These are phyloP conservation scores for Kluyveromyces sp. DNA, from an alignment of 1,139 yeast species.

Conservation along the genomic window DNA sequence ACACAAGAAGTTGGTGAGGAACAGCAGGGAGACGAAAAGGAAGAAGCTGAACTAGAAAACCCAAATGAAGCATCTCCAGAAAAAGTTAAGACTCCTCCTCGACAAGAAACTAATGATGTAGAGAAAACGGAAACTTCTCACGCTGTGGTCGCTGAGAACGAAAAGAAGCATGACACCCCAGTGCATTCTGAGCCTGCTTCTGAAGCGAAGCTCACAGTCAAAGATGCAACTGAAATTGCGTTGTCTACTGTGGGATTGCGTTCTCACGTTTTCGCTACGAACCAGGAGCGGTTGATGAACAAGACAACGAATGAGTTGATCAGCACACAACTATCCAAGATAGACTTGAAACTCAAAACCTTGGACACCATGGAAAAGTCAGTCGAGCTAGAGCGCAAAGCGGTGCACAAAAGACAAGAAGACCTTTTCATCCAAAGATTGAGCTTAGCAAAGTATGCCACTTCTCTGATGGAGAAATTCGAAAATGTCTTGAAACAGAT, in stretches of 20 bases:
- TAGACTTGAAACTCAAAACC: conserved; percentile 69
- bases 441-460: conserved; percentile 41
- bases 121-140: not conserved
- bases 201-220: conserved; percentile 21
- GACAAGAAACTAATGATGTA: not conserved
- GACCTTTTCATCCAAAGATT: conserved; percentile 74
- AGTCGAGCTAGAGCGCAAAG: conserved; percentile 70
- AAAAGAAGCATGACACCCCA: not conserved
- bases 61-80: not conserved
- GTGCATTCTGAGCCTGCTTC: not conserved
- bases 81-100: not conserved
- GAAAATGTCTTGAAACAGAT: conserved; percentile 17
- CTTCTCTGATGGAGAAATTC: conserved; percentile 22
- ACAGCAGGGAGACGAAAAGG: conserved; percentile 2
- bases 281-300: conserved; percentile 76
- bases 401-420: conserved; percentile 70
- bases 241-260: conserved; percentile 73
- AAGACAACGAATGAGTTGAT: conserved; percentile 52
- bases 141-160: not conserved
- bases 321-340: conserved; percentile 64
- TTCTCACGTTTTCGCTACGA: conserved; percentile 73
- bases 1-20: conserved; percentile 8
- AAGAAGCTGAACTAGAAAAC: conserved; percentile 10
- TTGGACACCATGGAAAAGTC: conserved; percentile 69
- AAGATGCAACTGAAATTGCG: conserved; percentile 49